A percentile compares a stretch with the other conserved stretches of the same genome.
Evolutionary conservation across 2,329 filamentous ascomycete species (phyloP).

Genomic region (Hansfordia pulvinata): DNA sequence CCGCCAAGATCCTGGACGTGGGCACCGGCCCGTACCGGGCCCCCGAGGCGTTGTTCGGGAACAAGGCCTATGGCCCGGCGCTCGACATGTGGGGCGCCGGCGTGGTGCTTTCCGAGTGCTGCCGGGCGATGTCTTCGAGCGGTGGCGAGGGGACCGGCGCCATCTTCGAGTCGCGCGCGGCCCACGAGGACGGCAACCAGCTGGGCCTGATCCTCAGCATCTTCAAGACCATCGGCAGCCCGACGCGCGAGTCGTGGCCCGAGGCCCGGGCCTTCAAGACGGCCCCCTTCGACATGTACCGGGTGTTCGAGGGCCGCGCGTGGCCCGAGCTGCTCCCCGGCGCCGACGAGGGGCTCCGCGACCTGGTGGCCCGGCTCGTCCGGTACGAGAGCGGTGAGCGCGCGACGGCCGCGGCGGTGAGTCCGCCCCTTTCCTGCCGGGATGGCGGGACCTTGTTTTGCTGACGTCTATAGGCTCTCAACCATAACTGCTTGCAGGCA

Average conservation of each 20-base stretch:
- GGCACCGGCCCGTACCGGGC: constrained; percentile 86
- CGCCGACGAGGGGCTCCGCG: constrained; percentile 41
- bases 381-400: constrained; percentile 57
- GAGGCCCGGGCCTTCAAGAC: constrained; percentile 54
- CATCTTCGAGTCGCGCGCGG: constrained; percentile 67
- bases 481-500: too few relatives aligned
- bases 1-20: constrained; percentile 76
- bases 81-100: constrained; percentile 89
- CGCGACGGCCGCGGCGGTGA: constrained; percentile 49
- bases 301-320: constrained; percentile 48
- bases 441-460: too few relatives aligned
- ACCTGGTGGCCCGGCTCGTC: constrained; percentile 56
- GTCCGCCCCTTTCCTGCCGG: constrained; percentile 1
- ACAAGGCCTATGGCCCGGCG: constrained; percentile 53
- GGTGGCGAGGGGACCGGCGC: too few relatives aligned
- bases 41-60: constrained; percentile 81
- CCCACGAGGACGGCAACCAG: constrained; percentile 74
- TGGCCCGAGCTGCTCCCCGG: constrained; percentile 61
- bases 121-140: constrained; percentile 34
- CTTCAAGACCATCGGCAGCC: constrained; percentile 83
- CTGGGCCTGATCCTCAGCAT: constrained; percentile 83
- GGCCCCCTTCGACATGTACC: constrained; percentile 86
- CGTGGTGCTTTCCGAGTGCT: constrained; percentile 69
- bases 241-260: constrained; percentile 69
- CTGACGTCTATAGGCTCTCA: too few relatives aligned